Evolutionary conservation across 495 filamentous ascomycete genomes (phyloP), one percentile per base, ranked within the genome.

Genomic region (Halenospora varia): DNA sequence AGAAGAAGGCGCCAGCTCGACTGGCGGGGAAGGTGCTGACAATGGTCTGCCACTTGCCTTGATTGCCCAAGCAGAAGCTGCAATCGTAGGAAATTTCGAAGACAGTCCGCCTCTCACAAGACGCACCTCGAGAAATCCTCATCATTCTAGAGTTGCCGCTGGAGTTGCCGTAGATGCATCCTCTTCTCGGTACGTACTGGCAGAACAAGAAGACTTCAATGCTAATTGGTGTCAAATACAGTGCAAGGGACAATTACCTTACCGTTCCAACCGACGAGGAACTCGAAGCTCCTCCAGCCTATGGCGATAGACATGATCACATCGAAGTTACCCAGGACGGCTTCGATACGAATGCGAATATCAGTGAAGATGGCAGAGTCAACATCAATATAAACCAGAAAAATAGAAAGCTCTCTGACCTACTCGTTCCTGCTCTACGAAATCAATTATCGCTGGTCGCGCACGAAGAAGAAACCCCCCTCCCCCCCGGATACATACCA

Each of bases 301-400:
- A 80, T 57, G 74, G 78, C 17, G 64, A 66, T 11, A 45, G 56
- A 9, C 57, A 56, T 18, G 76, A 77, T 55, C 77, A 75, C 29
- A 69, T 84, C 17, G 70, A 77, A 19, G 67, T 80, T 58, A 74
- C 68, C 15, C 76, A 79, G 56, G 72, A 77, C 53, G 82, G 77
- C 18, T 70, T 84, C 61, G 72, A 79, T 59, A 81, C 82, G 6
- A 71, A 75, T 51, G 82, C 81, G 3, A 67, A 67, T 18, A 66
- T 85, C 44, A 71, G 73, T 39, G 69, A 79, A 60, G 86, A 89
- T 70, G 88, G 87, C 15, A 84, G 88, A 26, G 76, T 91, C 59
- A 80, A 89, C 61, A 90, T 92, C 71, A 83, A 85, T 55, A 87
- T 92, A 67, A 81, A 83, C 59, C 78, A 89, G 61, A 83, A 82